Base-by-base conservation (phyloP, 2,329 filamentous ascomycete genomes). In the Colletotrichum simmondsii region DNA sequence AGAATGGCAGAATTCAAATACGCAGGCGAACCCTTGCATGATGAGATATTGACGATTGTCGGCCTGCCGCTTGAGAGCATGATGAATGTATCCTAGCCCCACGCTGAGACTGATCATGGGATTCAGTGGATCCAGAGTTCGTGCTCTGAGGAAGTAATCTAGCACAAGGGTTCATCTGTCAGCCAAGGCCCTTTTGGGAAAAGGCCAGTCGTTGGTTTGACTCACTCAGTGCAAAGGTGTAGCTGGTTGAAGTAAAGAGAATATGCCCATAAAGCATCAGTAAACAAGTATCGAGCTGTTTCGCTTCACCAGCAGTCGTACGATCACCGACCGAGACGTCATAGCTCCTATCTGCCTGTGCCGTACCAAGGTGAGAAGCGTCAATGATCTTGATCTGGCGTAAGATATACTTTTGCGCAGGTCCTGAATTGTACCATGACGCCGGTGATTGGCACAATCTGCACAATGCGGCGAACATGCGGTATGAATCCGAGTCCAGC, bases 331-430 rank as follows among this genome's bases (percentile, higher is more conserved):
- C 80, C 5, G 80, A 77, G 57, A 82, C 82, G 4, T 83, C 79
- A 28, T 73, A 66, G 12, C 54, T 57, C n/a, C 59, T 73, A 4
- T 76, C 75, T 42, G 65, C 42, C 12, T 37, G 70, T 16, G 52
- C 14, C n/a, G 28, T 52, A 3, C 66, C 68, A 24, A 72, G 56
- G 56, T 87, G 84, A 16, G 88, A 85, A 83, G 85, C 57, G 92
- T 99, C 97, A 85, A 97, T 94, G 4, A 92, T 91, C 81, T 97
- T 97, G 83, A 99, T 94, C 82, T 97, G 95, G 5, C 97, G 92
- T 71, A 98, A 87, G 78, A 98, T 92, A 79, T 94, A 97, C 81
- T 98, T 98, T 81, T 98, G 95, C 24, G 93, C 92, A 0, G 94
- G 92, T 0, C 94, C 93, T 3, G 93, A 92, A 64, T 92, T 92